These are phyloP conservation scores for Chytriomyces hyalinus DNA, from an alignment of 192 early-diverging fungal species.

Conservation along the genomic window DNA sequence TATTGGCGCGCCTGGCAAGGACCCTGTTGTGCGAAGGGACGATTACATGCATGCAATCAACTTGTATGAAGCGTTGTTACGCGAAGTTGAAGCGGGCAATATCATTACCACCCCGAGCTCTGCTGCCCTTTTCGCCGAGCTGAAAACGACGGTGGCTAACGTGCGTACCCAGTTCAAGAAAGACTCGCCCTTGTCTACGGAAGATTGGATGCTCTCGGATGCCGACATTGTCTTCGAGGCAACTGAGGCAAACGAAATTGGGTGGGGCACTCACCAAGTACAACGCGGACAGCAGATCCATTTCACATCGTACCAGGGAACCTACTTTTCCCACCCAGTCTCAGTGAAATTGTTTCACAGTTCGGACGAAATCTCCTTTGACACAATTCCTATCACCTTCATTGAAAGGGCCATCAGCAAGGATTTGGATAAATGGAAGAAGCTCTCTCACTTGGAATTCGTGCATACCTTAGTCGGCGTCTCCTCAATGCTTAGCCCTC, in stretches of 20 bases:
- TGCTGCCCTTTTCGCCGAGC: too few species aligned
- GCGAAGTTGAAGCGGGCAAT: too few species aligned
- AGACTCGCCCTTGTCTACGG: neutral
- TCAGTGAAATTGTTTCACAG: neutral
- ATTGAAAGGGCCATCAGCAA: slow-evolving; percentile 1
- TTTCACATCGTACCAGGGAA: neutral
- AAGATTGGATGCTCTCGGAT: neutral
- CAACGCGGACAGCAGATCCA: neutral
- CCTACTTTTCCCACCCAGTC: neutral
- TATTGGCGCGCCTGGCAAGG: neutral
- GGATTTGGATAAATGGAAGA: neutral
- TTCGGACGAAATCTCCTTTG: too few species aligned
- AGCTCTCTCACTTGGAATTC: neutral
- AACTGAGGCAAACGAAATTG: neutral
- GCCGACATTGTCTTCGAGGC: neutral
- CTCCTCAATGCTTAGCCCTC: neutral
- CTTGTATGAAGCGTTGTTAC: too few species aligned
- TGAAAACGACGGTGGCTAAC: too few species aligned
- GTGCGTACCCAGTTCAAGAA: too few species aligned
- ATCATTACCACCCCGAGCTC: too few species aligned
- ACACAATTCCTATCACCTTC: neutral
- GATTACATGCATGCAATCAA: too few species aligned
- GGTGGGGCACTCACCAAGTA: neutral
- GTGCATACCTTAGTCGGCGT: neutral
- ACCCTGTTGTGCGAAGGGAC: neutral